A percentile compares a stretch with the other conserved stretches of the same genome.
These are phyloP conservation scores for Candida qinlingensis DNA, from an alignment of 805 yeast genomes.

Conservation along the genomic window DNA sequence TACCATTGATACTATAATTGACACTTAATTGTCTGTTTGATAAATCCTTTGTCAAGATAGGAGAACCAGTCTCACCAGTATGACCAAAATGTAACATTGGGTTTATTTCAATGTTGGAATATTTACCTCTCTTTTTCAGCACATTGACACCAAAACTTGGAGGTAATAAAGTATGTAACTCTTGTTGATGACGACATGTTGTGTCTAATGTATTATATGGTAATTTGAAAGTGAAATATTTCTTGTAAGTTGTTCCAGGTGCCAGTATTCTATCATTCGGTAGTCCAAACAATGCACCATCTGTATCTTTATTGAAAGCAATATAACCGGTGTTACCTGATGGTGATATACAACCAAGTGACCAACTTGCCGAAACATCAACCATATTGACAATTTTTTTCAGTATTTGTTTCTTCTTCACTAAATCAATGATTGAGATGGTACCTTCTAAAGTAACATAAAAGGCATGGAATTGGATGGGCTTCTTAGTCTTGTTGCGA, in stretches of 20 bases:
- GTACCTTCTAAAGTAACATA: slow-evolving; percentile 44
- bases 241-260: slow-evolving; percentile 48
- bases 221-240: slow-evolving; percentile 53
- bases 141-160: slow-evolving; percentile 37
- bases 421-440: slow-evolving; percentile 27
- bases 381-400: slow-evolving; percentile 56
- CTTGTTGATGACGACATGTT: slow-evolving; percentile 42
- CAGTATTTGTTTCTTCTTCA: slow-evolving; percentile 29
- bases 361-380: slow-evolving; percentile 50
- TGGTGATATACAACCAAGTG: slow-evolving; percentile 47
- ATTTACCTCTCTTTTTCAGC: slow-evolving; percentile 26
- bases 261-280: slow-evolving; percentile 43
- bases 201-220: slow-evolving; percentile 50
- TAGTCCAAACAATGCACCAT: slow-evolving; percentile 45
- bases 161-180: slow-evolving; percentile 33
- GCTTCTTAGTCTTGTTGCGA: slow-evolving; percentile 39
- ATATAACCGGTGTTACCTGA: slow-evolving; percentile 44
- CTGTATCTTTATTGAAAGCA: slow-evolving; percentile 40
- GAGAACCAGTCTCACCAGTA: slow-evolving; percentile 45
- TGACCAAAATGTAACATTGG: slow-evolving; percentile 44
- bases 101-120: slow-evolving; percentile 28
- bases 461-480: slow-evolving; percentile 58
- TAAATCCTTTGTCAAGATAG: slow-evolving; percentile 47
- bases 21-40: slow-evolving; percentile 42
- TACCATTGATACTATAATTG: slow-evolving; percentile 51